Evolutionary conservation across 108 stramenopile species (phyloP).

Genomic region (Cyclotella atomus): DNA sequence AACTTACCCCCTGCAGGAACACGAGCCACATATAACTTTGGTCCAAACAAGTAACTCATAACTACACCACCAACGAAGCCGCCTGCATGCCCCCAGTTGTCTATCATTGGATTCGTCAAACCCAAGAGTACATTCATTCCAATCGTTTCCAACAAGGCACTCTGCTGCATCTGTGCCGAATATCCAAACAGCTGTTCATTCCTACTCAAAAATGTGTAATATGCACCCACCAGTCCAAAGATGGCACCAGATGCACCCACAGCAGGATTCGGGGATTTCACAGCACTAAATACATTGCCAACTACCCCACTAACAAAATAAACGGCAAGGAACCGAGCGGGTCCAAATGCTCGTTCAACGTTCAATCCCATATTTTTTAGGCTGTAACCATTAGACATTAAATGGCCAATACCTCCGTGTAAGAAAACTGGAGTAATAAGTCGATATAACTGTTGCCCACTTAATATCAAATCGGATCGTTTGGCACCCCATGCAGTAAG

Average conservation of each 20-base stretch:
- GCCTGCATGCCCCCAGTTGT: slow-evolving; percentile 85
- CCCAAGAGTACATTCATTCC: slow-evolving; percentile 51
- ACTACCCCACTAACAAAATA: slow-evolving; percentile 75
- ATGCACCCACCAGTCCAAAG: slow-evolving; percentile 81
- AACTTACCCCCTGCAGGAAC: too few species aligned
- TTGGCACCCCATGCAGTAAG: slow-evolving; percentile 76
- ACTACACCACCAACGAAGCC: slow-evolving; percentile 74
- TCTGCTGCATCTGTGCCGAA: slow-evolving; percentile 37
- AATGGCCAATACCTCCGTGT: slow-evolving; percentile 72
- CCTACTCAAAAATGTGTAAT: slow-evolving; percentile 70
- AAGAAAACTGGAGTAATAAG: slow-evolving; percentile 80
- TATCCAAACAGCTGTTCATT: slow-evolving; percentile 66
- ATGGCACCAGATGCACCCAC: slow-evolving; percentile 87
- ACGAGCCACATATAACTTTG: slow-evolving; percentile 63
- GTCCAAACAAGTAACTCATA: slow-evolving; percentile 81
- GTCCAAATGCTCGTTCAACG: slow-evolving; percentile 69
- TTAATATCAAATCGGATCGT: slow-evolving; percentile 63
- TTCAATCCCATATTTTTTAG: slow-evolving; percentile 63
- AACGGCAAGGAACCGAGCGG: slow-evolving; percentile 58
- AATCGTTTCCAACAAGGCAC: slow-evolving; percentile 41
- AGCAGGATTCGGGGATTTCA: slow-evolving; percentile 72
- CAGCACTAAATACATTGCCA: slow-evolving; percentile 72
- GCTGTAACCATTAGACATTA: slow-evolving; percentile 74
- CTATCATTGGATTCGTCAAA: slow-evolving; percentile 58
- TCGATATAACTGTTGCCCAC: slow-evolving; percentile 75